Evolutionary conservation across 1,284 basidiomycete species (phyloP), one percentile per base, ranked within the genome.

Genomic region (Bjerkandera adusta): DNA sequence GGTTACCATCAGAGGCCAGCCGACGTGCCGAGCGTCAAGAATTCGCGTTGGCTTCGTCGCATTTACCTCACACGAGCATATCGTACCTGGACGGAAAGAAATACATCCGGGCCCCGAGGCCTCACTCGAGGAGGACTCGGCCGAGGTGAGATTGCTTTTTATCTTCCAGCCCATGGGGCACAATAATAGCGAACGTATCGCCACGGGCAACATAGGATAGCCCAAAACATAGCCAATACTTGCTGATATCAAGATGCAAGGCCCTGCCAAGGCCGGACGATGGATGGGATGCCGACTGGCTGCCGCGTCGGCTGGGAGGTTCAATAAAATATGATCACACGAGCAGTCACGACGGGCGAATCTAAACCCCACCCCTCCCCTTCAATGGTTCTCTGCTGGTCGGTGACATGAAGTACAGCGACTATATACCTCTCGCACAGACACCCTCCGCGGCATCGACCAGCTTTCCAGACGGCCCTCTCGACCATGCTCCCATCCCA

Each of bases 381-480:
- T 47, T 51, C 34, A 29, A 57, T 57, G 59, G 41, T 50, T 15
- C 50, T n/a, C 10, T 26, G 13, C 53, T 43, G 47, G 51, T 11
- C 30, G 4, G 5, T 34, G 30, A 4, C 39, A 50, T 50, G 49
- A 50, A 37, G 35, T 36, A 46, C 43, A 36, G 26, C 27, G 55
- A 53, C 49, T 61, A 61, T 50, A 58, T 59, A 42, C 57, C 58
- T 36, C 55, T 61, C 46, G 49, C 57, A 24, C 55, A 55, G 36
- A 22, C 52, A 48, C 34, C 53, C 49, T 16, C 51, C 48, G n/a
- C 41, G 45, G 33, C 32, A 29, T 34, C 12, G 18, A 4, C 33
- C 36, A 35, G 43, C 21, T 38, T 21, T 38, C 45, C 30, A 33
- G 21, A 13, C 26, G 24, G 29, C 39, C 41, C 1, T 45, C 10